Conservation (phyloP, 2,329 filamentous ascomycete species). For the Pestalotiopsis sp. region DNA sequence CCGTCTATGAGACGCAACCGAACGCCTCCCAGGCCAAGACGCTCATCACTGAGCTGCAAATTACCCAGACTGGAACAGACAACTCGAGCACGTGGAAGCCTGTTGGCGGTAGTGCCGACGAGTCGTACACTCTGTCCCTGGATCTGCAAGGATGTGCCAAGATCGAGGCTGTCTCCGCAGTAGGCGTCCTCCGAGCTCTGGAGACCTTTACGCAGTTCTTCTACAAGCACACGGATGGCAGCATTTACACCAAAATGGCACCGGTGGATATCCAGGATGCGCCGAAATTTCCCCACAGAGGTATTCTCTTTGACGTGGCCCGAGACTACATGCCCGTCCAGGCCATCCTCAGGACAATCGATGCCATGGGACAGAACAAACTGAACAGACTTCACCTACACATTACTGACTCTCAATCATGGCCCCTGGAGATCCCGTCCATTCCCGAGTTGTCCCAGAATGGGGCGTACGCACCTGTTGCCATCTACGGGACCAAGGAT, state of each 20-base stretch:
- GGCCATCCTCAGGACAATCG: conserved; percentile 75
- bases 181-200: conserved; percentile 72
- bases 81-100: conserved; percentile 59
- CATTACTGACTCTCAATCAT: conserved; percentile 81
- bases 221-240: conserved; percentile 66
- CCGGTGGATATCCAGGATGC: conserved; percentile 74
- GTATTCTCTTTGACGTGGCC: conserved; percentile 77
- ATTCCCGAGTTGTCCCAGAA: conserved; percentile 72
- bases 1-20: conserved; percentile 65
- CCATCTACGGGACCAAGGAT: conserved; percentile 69
- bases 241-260: conserved; percentile 69
- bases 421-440: conserved; percentile 79
- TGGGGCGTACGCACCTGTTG: conserved; percentile 70
- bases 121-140: conserved; percentile 73
- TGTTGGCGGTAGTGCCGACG: conserved; percentile 66
- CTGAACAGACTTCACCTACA: conserved; percentile 83
- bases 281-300: conserved; percentile 77
- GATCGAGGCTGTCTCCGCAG: conserved; percentile 67
- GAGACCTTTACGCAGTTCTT: conserved; percentile 82
- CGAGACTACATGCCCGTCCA: conserved; percentile 70
- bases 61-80: conserved; percentile 63
- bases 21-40: conserved; percentile 41
- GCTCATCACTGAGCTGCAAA: conserved; percentile 60
- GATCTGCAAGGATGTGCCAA: conserved; percentile 58
- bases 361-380: conserved; percentile 78